A percentile compares a stretch with the other conserved stretches of the same genome.
These are phyloP conservation scores for Pseudozyma pruni DNA, from an alignment of 1,284 basidiomycete species.

Conservation along the genomic window DNA sequence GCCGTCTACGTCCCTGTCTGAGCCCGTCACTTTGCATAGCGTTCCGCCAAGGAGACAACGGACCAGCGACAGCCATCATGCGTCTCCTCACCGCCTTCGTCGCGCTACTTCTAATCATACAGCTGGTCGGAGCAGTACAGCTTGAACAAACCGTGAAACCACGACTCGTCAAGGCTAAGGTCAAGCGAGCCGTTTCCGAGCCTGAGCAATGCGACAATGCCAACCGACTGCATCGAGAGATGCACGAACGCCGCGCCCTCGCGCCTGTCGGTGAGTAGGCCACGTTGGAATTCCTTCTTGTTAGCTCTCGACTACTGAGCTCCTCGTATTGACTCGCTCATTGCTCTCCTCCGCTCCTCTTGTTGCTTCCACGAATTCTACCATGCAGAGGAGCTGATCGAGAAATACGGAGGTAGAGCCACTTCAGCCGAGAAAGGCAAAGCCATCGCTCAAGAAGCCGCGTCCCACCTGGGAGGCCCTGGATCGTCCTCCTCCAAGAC, in stretches of 20 bases:
- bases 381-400: background rate
- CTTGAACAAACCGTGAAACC: constrained; percentile 1
- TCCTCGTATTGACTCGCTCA: too few species aligned
- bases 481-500: too few species aligned
- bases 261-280: background rate
- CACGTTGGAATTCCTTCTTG: background rate
- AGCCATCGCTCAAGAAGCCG: too few species aligned
- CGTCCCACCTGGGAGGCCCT: too few species aligned
- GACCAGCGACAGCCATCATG: constrained; percentile 7
- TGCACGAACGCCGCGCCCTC: constrained; percentile 4
- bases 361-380: background rate
- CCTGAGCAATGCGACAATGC: background rate
- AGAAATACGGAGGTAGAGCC: background rate
- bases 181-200: constrained; percentile 2
- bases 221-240: background rate
- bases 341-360: too few species aligned
- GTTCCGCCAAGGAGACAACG: too few species aligned
- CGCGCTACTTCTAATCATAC: constrained; percentile 2
- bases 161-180: constrained; percentile 19
- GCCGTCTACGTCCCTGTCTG: too few species aligned
- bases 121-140: constrained; percentile 15
- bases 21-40: too few species aligned
- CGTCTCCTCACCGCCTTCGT: constrained; percentile 12
- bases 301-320: too few species aligned
- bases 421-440: background rate